These are phyloP conservation scores for Verticillium albo-atrum DNA, from an alignment of 2,329 filamentous ascomycete species.

Conservation along the genomic window DNA sequence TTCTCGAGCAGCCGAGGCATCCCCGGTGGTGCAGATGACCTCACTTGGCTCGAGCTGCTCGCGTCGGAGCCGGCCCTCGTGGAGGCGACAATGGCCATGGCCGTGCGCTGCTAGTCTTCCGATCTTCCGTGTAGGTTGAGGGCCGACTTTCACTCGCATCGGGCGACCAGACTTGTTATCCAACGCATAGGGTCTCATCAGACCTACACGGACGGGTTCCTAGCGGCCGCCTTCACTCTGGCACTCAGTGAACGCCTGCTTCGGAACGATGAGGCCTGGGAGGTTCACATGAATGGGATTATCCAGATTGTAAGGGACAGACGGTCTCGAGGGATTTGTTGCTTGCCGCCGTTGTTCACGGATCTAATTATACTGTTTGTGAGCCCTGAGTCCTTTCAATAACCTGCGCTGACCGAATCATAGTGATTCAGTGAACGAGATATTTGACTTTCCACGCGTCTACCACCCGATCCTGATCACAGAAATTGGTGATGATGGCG, in stretches of 20 bases:
- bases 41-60: slow-evolving; percentile 11
- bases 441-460: not conserved
- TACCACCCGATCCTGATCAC: not conserved
- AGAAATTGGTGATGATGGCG: not conserved
- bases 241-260: slow-evolving; percentile 4
- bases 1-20: not conserved
- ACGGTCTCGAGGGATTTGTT: too few species aligned
- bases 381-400: too few species aligned
- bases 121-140: not conserved
- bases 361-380: too few species aligned
- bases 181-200: not conserved
- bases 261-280: slow-evolving; percentile 3
- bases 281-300: slow-evolving; percentile 4
- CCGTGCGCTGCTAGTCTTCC: slow-evolving; percentile 4
- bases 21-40: slow-evolving; percentile 3
- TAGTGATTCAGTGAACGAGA: not conserved
- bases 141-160: not conserved
- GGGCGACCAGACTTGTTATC: not conserved
- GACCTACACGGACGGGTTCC: slow-evolving; percentile 1
- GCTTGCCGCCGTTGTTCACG: too few species aligned
- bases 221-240: slow-evolving; percentile 1
- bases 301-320: not conserved
- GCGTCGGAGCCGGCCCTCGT: slow-evolving; percentile 18
- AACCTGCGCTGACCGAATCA: not conserved
- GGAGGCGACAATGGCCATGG: slow-evolving; percentile 17